Percentiles rank a stretch among this genome's conserved stretches.
Conservation (phyloP, 2,329 filamentous ascomycete species). For the Ophiocordyceps robertsii region DNA sequence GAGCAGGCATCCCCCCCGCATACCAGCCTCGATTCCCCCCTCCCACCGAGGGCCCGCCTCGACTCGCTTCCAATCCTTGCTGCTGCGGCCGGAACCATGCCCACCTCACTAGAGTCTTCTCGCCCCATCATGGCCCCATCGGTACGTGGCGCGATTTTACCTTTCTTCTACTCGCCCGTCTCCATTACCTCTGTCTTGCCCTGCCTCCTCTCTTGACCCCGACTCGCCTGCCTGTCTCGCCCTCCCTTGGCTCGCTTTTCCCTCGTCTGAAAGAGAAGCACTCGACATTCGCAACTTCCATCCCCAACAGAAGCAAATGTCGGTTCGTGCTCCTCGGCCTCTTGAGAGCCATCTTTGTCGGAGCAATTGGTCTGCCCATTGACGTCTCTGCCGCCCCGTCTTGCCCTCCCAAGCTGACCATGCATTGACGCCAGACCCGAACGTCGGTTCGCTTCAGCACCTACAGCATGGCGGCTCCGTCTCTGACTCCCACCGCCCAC, state of each 20-base stretch:
- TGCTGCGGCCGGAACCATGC: conserved; percentile 26
- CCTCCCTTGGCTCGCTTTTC: conserved; percentile 2
- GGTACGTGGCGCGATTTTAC: conserved; percentile 28
- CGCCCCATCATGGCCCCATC: conserved; percentile 51
- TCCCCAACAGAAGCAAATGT: neutral
- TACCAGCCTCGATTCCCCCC: neutral
- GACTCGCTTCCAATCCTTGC: conserved; percentile 2
- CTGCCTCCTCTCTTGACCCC: neutral
- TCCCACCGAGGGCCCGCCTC: too few relatives aligned
- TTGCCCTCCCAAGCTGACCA: conserved; percentile 4
- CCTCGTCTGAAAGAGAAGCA: neutral
- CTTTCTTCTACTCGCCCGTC: conserved; percentile 1
- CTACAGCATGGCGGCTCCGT: conserved; percentile 44
- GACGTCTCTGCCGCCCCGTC: neutral
- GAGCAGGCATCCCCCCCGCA: too few relatives aligned
- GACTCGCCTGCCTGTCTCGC: conserved; percentile 1
- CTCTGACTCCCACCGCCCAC: conserved; percentile 42
- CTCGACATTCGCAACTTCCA: neutral
- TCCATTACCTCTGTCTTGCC: conserved; percentile 3
- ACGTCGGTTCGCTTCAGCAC: conserved; percentile 45
- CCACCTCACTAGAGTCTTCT: conserved; percentile 44
- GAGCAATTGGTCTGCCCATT: conserved; percentile 1
- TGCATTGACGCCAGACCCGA: conserved; percentile 27
- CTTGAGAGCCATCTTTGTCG: too few relatives aligned
- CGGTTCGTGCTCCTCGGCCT: conserved; percentile 1